These are phyloP conservation scores for Porphyrellus cyaneotinctus DNA, from an alignment of 768 basidiomycete species.

Conservation along the genomic window DNA sequence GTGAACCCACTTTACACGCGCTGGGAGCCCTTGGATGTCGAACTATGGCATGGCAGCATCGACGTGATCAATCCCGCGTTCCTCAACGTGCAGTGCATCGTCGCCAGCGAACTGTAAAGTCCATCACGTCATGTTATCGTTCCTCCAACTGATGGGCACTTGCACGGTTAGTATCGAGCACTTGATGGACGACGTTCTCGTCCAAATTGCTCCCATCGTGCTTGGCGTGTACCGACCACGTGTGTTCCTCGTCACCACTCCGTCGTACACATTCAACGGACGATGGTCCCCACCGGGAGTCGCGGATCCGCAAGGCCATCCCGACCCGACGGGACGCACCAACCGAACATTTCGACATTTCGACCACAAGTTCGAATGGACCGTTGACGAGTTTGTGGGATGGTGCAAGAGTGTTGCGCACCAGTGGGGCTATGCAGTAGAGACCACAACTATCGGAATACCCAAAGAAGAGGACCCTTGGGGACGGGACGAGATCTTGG, in stretches of 20 bases:
- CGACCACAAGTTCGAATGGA: constrained; percentile 93
- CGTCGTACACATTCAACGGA: constrained; percentile 78
- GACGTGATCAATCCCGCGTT: constrained; percentile 65
- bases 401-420: constrained; percentile 57
- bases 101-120: constrained; percentile 77
- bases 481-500: constrained; percentile 61
- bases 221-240: constrained; percentile 77
- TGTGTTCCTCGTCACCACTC: constrained; percentile 76
- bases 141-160: constrained; percentile 3
- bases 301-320: constrained; percentile 45
- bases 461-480: constrained; percentile 61
- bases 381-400: constrained; percentile 59
- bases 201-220: constrained; percentile 62
- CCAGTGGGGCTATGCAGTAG: constrained; percentile 72
- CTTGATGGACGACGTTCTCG: constrained; percentile 53
- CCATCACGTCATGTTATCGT: not conserved
- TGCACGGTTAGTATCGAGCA: constrained; percentile 67
- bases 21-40: constrained; percentile 65
- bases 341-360: constrained; percentile 70
- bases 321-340: constrained; percentile 75
- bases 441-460: constrained; percentile 55
- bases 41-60: constrained; percentile 74
- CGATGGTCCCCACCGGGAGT: constrained; percentile 60
- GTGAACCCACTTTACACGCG: constrained; percentile 37
- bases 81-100: constrained; percentile 63